Evolutionary conservation across 148 eudicot species (phyloP).

Genomic region (Salicornia ramosissima): DNA sequence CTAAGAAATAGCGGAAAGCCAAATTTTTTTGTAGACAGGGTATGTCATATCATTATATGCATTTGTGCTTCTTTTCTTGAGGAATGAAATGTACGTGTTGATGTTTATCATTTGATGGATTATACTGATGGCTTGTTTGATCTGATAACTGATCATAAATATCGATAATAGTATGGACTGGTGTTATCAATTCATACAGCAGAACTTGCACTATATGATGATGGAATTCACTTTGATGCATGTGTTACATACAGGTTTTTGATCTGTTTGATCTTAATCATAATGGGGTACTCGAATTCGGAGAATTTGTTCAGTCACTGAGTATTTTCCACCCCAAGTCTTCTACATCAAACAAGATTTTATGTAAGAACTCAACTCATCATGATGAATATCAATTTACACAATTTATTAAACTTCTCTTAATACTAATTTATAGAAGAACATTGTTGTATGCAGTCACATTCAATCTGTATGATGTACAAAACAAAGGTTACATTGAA

Average conservation of each 20-base stretch:
- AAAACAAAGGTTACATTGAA: conserved; percentile 36
- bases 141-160: too few species aligned
- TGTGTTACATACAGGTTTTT: conserved; percentile 23
- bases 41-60: background rate
- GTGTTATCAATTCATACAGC: background rate
- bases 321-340: conserved; percentile 39
- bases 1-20: conserved; percentile 22
- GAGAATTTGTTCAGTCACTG: conserved; percentile 34
- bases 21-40: conserved; percentile 40
- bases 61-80: background rate
- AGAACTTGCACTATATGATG: too few species aligned
- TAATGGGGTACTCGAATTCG: conserved; percentile 35
- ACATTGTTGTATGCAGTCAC: conserved; percentile 30
- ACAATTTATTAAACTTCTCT: too few species aligned
- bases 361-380: conserved; percentile 21
- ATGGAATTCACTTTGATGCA: background rate
- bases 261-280: conserved; percentile 31
- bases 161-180: too few species aligned
- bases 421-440: conserved; percentile 7
- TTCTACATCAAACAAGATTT: conserved; percentile 28
- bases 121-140: background rate
- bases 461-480: conserved; percentile 35
- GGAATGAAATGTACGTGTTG: background rate
- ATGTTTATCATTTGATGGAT: background rate
- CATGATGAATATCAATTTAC: background rate